Base-by-base conservation (phyloP, 2,329 filamentous ascomycete genomes). In the Xylaria polymorpha region DNA sequence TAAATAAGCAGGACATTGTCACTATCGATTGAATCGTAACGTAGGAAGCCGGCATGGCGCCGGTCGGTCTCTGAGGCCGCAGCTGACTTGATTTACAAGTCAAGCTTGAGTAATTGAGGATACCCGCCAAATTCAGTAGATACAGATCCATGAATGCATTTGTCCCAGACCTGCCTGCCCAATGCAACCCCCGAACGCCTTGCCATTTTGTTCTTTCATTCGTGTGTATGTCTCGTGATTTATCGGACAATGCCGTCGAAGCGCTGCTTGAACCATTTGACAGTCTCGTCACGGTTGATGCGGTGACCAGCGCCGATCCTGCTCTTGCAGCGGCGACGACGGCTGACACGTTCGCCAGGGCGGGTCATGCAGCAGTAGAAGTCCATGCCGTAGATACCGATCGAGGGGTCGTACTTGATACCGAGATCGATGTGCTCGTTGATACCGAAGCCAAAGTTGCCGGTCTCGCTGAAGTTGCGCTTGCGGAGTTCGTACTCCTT, bases 311-410 rank as follows among this genome's bases (percentile, higher is more conserved):
- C 83, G 82, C 96, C 96, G 82, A 99, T 91, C 80, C 85, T 89
- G 87, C 90, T 88, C 90, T 97, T 92, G 87, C 87, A 90, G 81
- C 95, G 94, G 84, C 95, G 92, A 82, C 96, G 94, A 88, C 94
- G 95, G 84, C 93, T 92, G 83, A 99, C 94, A 84, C 96, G 94
- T 90, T 97, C 94, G 87, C 96, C 96, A 80, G 95, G 96, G 81
- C 96, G 94, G 88, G 94, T 97, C 96, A 99, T 99, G 94, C 95
- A 98, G 93, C 92, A 94, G 92, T 98, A 99, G 88, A 99, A 99
- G 88, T 99, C 96, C 96, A 99, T 99, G 84, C 96, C 94, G 90
- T 97, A 98, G 85, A 98, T 98, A 91, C 94, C 94, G 79, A 98
- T 98, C 75, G 90, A 92, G 75, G 94, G 94, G 88, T 98, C 94